Evolutionary conservation across 768 basidiomycete species (phyloP), one percentile per base, ranked within the genome.

Genomic region (Mycena pura): DNA sequence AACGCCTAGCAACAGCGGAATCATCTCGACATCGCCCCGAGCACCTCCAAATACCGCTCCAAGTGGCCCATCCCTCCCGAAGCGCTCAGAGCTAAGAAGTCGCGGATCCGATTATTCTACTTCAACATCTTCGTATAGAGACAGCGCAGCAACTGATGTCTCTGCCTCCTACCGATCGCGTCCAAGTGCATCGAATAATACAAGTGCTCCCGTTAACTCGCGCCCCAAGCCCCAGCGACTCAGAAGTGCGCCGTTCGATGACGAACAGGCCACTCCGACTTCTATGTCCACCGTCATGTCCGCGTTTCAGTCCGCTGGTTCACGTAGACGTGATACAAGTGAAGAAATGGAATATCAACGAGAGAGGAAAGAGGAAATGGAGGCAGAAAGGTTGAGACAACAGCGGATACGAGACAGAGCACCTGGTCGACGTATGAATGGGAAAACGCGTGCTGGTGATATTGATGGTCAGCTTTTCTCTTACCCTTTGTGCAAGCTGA

Each of bases 351-450:
- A 87, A 40, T 83, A 87, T 67, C 82, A 85, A 65, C 75, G 79
- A 59, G 86, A 87, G 68, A 79, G 85, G 62, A 81, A 84, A 64
- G 77, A 78, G 62, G 91, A 91, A 65, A 73, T 83, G 11, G 88
- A 90, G 62, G 81, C 80, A 10, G 89, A 91, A 72, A 85, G 77
- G 66, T 78, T 70, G n/a, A 82, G 86, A 44, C 91, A 92, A 68
- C 85, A 86, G 66, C 82, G 87, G 58, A 88, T 91, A 69, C 81
- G 80, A 64, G 88, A 91, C 57, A 87, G 84, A 70, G 84, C 84
- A 27, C 87, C 90, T 32, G 85, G 86, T 29, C 78, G 86, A 53
- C 78, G 77, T 60, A 69, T 72, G 13, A 84, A 80, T 45, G 82
- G 84, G 34, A 85, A 80, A 66, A 78, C 85, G 40, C 86, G 82